Base-by-base conservation (phyloP, 495 filamentous ascomycete species). In the Sordaria brevicollis region DNA sequence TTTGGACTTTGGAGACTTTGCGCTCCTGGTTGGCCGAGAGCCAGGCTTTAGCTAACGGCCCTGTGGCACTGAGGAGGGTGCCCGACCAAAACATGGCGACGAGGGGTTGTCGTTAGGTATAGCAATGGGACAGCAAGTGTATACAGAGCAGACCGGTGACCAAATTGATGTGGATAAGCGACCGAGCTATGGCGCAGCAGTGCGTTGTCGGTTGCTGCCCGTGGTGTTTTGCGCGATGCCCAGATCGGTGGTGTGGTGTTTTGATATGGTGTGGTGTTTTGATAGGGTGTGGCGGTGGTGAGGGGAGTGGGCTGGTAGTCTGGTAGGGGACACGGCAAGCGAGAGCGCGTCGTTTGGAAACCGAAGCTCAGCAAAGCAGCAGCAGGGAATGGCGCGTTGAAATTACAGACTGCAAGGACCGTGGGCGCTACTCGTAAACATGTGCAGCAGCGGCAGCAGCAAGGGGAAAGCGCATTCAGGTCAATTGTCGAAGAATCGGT, bases 31-130 rank as follows among this genome's bases (percentile, higher is more conserved):
- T 98, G 82, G 94, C 93, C 34, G 94, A 97, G 71, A 98, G 88
- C 95, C 95, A 98, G 81, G 97, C 95, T 76, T 94, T 92, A 78
- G 95, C 96, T 86, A 99, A 79, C 74, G 95, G 93, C 85, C 96
- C 95, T 66, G 93, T 97, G 89, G 96, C 95, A 68, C 93, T 94
- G 71, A 99, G 88, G 69, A 99, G 88, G 65, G 93, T 93, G 83
- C 97, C 94, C 29, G 95, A 97, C 82, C 97, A 99, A 83, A 99
- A 99, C 95, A 99, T 99, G 78, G 79, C 82, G 85, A 74, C 71
- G 71, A 69, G 67, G 76, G 78, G 15, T 57, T 57, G 11, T 29
- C 17, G 49, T 62, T 62, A 31, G 49, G 49, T 62, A 29, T 33
- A 62, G 49, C 49, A 62, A 62, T 62, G 49, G 25, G 5, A 62